Percentiles rank a stretch among this genome's conserved stretches.
Conservation (phyloP, 1,284 basidiomycete species). For the Lignosus rhinocerotis region DNA sequence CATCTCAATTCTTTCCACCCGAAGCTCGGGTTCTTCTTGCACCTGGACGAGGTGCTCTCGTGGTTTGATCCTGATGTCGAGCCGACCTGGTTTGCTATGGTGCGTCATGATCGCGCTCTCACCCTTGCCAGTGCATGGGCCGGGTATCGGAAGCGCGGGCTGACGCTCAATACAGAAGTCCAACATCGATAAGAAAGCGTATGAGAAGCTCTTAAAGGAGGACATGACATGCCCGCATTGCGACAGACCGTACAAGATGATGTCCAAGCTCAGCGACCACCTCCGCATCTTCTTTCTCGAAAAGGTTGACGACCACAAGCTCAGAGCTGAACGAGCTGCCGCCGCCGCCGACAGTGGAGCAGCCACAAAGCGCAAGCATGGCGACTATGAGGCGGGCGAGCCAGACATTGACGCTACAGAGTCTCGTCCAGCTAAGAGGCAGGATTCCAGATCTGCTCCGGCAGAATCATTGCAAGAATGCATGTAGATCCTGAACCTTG, state of each 20-base stretch:
- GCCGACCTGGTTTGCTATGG: constrained; percentile 51
- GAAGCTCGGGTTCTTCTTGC: constrained; percentile 82
- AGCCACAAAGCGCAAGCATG: constrained; percentile 9
- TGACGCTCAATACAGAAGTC: constrained; percentile 45
- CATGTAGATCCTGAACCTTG: not conserved
- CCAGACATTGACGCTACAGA: not conserved
- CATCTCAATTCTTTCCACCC: constrained; percentile 97
- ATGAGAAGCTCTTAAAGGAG: constrained; percentile 69
- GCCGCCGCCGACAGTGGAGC: not conserved
- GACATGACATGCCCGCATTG: constrained; percentile 73
- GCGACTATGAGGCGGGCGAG: not conserved
- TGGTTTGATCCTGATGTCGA: constrained; percentile 74
- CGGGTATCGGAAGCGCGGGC: not conserved
- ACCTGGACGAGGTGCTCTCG: constrained; percentile 70
- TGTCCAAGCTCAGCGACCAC: constrained; percentile 78
- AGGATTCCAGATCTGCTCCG: not conserved
- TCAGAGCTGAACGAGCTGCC: not conserved
- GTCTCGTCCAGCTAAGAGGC: constrained; percentile 12
- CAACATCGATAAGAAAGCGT: constrained; percentile 49
- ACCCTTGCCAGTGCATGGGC: not conserved
- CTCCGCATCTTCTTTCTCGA: constrained; percentile 64
- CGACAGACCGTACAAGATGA: constrained; percentile 59
- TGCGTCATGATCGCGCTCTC: constrained; percentile 33
- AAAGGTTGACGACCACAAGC: not conserved
- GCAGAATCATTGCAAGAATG: not conserved